These are phyloP conservation scores for Blastocystis hominis DNA, from an alignment of 352 stramenopile genomes.

Conservation along the genomic window DNA sequence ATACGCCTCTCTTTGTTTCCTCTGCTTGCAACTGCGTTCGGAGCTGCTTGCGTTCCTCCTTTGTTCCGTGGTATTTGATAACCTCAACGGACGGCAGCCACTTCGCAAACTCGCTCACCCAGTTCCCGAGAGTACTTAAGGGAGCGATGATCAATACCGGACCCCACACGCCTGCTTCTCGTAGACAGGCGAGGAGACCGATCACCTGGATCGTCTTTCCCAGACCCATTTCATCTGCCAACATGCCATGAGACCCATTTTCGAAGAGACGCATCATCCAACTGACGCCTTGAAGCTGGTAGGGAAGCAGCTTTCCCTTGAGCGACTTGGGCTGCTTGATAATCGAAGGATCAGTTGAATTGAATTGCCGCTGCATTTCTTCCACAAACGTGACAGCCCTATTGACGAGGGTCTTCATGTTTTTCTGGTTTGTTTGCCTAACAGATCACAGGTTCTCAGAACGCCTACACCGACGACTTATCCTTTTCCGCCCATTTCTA, in stretches of 20 bases:
- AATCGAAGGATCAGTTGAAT: not conserved
- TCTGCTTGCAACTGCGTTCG: slow-evolving; percentile 59
- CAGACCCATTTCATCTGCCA: slow-evolving; percentile 78
- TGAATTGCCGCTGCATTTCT: slow-evolving; percentile 42
- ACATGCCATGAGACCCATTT: slow-evolving; percentile 94
- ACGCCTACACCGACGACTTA: not conserved
- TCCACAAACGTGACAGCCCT: slow-evolving; percentile 56
- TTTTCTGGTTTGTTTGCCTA: slow-evolving; percentile 54
- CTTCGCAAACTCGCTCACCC: slow-evolving; percentile 90
- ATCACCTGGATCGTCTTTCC: slow-evolving; percentile 90
- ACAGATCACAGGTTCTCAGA: not conserved
- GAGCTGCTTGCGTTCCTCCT: slow-evolving; percentile 80
- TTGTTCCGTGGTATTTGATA: slow-evolving; percentile 88
- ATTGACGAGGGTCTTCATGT: slow-evolving; percentile 32
- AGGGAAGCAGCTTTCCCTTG: slow-evolving; percentile 63
- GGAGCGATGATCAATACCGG: slow-evolving; percentile 93
- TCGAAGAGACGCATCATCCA: slow-evolving; percentile 93
- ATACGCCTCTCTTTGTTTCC: not conserved
- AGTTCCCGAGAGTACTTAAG: slow-evolving; percentile 94
- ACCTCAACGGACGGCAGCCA: slow-evolving; percentile 83
- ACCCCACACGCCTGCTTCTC: slow-evolving; percentile 80
- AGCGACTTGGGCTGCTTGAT: slow-evolving; percentile 30
- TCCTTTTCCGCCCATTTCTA: slow-evolving; percentile 29
- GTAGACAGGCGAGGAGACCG: slow-evolving; percentile 83
- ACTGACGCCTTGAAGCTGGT: slow-evolving; percentile 91